Conservation (phyloP, 148 eudicot genomes). For the Drosera capensis region DNA sequence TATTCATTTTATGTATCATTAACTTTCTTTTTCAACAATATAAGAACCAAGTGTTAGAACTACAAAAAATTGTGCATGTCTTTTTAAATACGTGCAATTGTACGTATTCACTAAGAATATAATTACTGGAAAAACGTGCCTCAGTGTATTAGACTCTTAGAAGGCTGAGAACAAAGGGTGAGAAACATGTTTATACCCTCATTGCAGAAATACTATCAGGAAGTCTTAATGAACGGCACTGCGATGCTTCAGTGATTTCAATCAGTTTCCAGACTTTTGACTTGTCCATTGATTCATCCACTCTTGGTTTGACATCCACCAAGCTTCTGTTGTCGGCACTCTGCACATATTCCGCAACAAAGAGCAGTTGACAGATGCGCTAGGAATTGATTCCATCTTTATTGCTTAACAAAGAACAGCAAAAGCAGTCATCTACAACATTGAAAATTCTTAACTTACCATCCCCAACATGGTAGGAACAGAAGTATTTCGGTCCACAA, state of each 20-base stretch:
- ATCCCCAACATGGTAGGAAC: constrained; percentile 38
- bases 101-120: background rate
- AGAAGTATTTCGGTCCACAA: constrained; percentile 46
- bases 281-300: constrained; percentile 53
- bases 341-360: constrained; percentile 23
- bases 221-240: constrained; percentile 68
- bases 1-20: too few relatives aligned
- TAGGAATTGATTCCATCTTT: too few relatives aligned
- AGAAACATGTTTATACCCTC: constrained; percentile 33
- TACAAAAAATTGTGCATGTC: background rate
- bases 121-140: too few relatives aligned
- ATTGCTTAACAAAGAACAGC: background rate
- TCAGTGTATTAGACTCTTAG: background rate
- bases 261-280: constrained; percentile 57
- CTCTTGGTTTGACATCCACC: constrained; percentile 53
- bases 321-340: constrained; percentile 40
- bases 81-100: background rate
- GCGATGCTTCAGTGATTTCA: constrained; percentile 59
- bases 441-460: constrained; percentile 33
- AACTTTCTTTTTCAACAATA: too few relatives aligned
- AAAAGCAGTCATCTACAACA: background rate
- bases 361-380: background rate
- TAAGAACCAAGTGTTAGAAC: background rate
- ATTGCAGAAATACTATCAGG: constrained; percentile 54
- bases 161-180: background rate